Percentiles rank a stretch among this genome's conserved stretches.
Conservation (phyloP, 2,329 filamentous ascomycete species). For the Stemphylium beticola region DNA sequence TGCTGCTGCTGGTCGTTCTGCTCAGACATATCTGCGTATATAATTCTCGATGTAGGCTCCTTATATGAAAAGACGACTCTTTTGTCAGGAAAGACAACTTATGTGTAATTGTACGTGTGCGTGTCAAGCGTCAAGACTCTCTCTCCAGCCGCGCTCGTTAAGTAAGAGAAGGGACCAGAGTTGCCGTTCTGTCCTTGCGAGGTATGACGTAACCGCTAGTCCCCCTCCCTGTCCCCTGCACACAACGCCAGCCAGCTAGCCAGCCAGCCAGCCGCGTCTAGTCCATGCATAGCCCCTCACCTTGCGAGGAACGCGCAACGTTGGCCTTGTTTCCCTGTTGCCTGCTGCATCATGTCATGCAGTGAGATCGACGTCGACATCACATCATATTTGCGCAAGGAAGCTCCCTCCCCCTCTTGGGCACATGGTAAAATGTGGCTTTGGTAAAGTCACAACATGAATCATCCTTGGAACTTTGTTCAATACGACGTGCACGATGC, state of each 20-base stretch:
- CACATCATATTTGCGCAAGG: slow-evolving; percentile 13
- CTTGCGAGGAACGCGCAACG: slow-evolving; percentile 9
- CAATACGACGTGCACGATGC: no score
- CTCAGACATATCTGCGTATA: slow-evolving; percentile 28
- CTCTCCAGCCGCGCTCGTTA: no score
- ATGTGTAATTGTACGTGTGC: no score
- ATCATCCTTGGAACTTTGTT: not conserved
- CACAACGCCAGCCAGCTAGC: no score
- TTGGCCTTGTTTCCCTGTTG: not conserved
- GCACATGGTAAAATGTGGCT: no score
- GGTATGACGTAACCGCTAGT: slow-evolving; percentile 3
- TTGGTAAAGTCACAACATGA: not conserved
- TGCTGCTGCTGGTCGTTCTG: slow-evolving; percentile 33
- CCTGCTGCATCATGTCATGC: not conserved
- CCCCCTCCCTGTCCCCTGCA: not conserved
- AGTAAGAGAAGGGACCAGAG: no score
- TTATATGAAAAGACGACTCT: no score
- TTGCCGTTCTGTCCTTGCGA: not conserved
- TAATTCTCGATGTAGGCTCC: no score
- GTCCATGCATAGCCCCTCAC: slow-evolving; percentile 7
- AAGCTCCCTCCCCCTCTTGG: not conserved
- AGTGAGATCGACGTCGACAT: slow-evolving; percentile 6
- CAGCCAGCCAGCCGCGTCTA: no score
- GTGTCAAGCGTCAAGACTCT: not conserved
- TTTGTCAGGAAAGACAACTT: no score